Conservation (phyloP, 768 basidiomycete species). For the Mycena crocata region DNA sequence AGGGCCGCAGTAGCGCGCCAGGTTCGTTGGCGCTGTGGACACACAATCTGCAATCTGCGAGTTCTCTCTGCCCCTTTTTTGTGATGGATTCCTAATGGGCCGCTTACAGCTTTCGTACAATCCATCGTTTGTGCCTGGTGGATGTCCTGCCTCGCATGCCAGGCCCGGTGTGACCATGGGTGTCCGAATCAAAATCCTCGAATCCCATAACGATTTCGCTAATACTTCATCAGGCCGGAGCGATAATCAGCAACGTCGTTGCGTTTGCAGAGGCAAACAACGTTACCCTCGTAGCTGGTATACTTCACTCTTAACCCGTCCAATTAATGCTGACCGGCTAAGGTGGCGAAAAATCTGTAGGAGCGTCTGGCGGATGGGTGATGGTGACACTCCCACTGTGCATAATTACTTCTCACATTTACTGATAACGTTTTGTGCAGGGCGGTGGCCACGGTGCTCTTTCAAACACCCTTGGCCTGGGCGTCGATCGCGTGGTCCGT, state of each 20-base stretch:
- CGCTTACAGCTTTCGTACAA: slow-evolving; percentile 23
- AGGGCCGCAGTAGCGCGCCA: slow-evolving; percentile 40
- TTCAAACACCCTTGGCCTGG: slow-evolving; percentile 39
- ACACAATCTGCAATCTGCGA: slow-evolving; percentile 20
- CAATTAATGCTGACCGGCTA: neutral
- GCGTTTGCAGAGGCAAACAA: slow-evolving; percentile 38
- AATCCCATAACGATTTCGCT: neutral
- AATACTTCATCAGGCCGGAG: slow-evolving; percentile 31
- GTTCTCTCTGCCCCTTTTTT: neutral
- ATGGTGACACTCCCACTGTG: too few relatives aligned
- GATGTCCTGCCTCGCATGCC: slow-evolving; percentile 26
- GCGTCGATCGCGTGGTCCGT: slow-evolving; percentile 41
- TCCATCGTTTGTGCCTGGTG: slow-evolving; percentile 26
- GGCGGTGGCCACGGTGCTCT: slow-evolving; percentile 40
- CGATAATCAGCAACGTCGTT: slow-evolving; percentile 33
- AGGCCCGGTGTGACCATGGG: slow-evolving; percentile 39
- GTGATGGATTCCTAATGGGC: neutral
- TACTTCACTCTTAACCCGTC: neutral
- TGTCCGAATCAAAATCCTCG: neutral
- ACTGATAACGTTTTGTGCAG: slow-evolving; percentile 18
- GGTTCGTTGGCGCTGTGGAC: slow-evolving; percentile 41
- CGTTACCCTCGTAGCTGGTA: slow-evolving; percentile 38
- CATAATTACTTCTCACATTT: neutral
- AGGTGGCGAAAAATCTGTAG: slow-evolving; percentile 38
- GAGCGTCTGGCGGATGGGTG: slow-evolving; percentile 38